Conservation (phyloP, 1,139 yeast species). For the Wickerhamomyces sp. region DNA sequence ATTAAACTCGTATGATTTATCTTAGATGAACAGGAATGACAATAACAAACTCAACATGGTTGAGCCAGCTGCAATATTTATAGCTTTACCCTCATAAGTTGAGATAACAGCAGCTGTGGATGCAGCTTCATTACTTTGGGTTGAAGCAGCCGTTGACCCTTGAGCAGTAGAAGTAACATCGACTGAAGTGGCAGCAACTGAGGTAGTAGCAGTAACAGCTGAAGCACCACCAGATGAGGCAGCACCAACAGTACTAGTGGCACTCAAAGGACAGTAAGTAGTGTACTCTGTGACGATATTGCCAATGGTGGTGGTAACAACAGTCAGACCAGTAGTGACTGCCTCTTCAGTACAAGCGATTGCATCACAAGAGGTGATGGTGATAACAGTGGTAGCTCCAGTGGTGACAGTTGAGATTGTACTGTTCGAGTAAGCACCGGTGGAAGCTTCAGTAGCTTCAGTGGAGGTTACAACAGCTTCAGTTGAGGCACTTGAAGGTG, state of each 20-base stretch:
- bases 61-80: slow-evolving; percentile 4
- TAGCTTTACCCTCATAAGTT: slow-evolving; percentile 5
- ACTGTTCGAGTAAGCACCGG: slow-evolving; percentile 3
- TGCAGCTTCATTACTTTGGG: neutral
- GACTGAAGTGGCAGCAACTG: slow-evolving; percentile 7
- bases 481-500: slow-evolving; percentile 24
- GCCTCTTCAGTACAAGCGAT: slow-evolving; percentile 7
- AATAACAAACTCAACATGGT: slow-evolving; percentile 3
- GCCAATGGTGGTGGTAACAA: slow-evolving; percentile 31
- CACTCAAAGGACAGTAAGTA: slow-evolving; percentile 2
- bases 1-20: neutral
- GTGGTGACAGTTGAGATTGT: slow-evolving; percentile 6
- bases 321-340: slow-evolving; percentile 24
- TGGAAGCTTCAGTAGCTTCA: neutral
- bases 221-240: slow-evolving; percentile 3
- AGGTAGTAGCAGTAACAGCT: slow-evolving; percentile 9
- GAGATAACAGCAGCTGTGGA: slow-evolving; percentile 19
- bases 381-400: slow-evolving; percentile 1
- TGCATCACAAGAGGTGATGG: slow-evolving; percentile 10
- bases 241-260: neutral
- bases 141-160: neutral
- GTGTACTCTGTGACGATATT: slow-evolving; percentile 7
- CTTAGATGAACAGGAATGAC: slow-evolving; percentile 2
- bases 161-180: neutral
- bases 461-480: slow-evolving; percentile 21